Evolutionary conservation across 331 rosid genomes (phyloP).

Genomic region (Rosa hybrid): DNA sequence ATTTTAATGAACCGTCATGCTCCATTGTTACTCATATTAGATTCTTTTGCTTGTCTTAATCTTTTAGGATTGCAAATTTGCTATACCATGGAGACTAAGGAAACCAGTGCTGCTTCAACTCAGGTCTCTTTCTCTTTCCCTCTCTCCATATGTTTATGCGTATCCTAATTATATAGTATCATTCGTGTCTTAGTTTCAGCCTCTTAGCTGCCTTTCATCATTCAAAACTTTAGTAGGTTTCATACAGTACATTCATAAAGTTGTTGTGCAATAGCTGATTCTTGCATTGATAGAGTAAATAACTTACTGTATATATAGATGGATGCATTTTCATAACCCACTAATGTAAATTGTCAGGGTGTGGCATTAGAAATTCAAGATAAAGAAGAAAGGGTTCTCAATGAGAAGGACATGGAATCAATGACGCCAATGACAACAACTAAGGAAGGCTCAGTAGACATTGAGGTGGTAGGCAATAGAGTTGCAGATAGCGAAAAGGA

Average conservation of each 20-base stretch:
- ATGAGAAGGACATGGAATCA: constrained; percentile 21
- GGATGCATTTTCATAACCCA: neutral
- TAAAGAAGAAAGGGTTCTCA: constrained; percentile 23
- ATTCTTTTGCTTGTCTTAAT: neutral
- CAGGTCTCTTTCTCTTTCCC: constrained; percentile 21
- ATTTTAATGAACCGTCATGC: neutral
- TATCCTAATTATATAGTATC: constrained; percentile 10
- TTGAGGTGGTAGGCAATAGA: constrained; percentile 13
- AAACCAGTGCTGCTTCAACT: constrained; percentile 37
- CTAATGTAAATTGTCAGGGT: constrained; percentile 37
- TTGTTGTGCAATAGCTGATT: neutral
- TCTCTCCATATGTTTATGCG: neutral
- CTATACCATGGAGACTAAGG: constrained; percentile 27
- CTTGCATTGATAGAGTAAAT: neutral
- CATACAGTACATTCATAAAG: neutral
- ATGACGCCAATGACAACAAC: constrained; percentile 8
- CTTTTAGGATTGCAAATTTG: neutral
- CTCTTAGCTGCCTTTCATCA: neutral
- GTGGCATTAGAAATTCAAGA: constrained; percentile 26
- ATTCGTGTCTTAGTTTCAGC: neutral
- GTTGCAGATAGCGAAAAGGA: constrained; percentile 18
- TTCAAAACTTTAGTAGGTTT: neutral
- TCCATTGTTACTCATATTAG: neutral
- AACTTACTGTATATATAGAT: neutral
- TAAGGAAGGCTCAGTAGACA: constrained; percentile 27